phyloP scores from a whole-genome alignment of 257 asterid species.

The Solanum gandarillasii region DNA sequence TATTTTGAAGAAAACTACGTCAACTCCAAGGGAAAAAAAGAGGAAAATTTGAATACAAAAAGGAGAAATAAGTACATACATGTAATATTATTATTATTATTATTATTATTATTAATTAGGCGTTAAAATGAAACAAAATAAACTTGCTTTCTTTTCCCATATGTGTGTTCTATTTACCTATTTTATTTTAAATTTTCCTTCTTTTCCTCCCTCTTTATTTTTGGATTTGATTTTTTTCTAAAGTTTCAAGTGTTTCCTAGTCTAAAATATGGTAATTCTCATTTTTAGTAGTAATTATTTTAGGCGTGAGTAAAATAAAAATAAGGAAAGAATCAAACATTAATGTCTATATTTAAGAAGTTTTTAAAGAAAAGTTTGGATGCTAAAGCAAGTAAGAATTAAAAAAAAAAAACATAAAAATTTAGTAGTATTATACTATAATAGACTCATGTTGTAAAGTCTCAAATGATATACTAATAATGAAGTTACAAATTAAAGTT shows the following conservation, averaged over 20 bases:
- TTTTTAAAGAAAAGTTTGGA: not conserved
- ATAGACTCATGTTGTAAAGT: not conserved
- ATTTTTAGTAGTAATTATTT: not conserved
- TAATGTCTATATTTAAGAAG: not conserved
- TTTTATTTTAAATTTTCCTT: not conserved
- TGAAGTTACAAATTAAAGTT: not conserved
- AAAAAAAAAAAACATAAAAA: not conserved
- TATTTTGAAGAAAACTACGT: not conserved
- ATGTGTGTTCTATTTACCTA: not conserved
- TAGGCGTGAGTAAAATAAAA: not conserved
- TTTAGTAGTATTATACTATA: not conserved
- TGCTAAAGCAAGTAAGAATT: not conserved
- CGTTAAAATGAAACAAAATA: not conserved
- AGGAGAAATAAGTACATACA: not conserved
- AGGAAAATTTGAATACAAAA: not conserved
- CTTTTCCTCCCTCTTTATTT: not conserved
- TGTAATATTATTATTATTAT: no score
- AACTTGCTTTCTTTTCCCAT: not conserved
- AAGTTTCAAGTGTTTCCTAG: not conserved
- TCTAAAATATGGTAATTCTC: not conserved
- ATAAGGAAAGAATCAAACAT: not conserved
- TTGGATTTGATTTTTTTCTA: not conserved
- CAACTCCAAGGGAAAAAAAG: not conserved
- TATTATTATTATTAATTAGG: no score
- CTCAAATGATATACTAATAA: not conserved